Base-by-base conservation (phyloP, 345 rosid genomes). In the Eucalyptus virginea region DNA sequence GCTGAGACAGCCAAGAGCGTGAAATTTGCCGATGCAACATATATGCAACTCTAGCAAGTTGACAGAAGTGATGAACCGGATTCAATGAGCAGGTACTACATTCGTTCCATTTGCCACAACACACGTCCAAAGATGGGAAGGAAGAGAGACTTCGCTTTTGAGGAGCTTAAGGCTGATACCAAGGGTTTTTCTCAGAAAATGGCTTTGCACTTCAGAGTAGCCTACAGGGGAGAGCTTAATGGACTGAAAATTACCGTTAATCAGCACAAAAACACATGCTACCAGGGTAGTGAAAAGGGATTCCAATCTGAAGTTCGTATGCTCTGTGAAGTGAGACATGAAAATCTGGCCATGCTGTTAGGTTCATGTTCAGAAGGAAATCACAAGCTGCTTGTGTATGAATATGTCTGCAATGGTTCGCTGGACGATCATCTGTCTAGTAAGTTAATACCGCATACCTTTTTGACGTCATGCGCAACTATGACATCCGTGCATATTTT, bases 321-420 rank as follows among this genome's bases (percentile, higher is more conserved):
- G 6, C 93, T 95, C 21, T 90, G 94, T 91, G 91, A 88, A 88
- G 97, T 92, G 21, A 90, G 97, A 90, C 92, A 94, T 54, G 94
- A 94, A 88, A 94, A 95, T 86, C 72, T 94, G 92, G 94, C 93
- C 32, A 93, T 94, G 95, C 88, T 95, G 30, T 86, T 94, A 85
- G 96, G 96, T 9, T 94, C 96, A 34, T 94, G 96, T 81, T 93
- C 96, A 7, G 93, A 93, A 92, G 94, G 96, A 91, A 94, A 88
- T 48, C 90, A 88, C 62, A 89, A 94, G 92, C 83, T 95, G 89
- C 94, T 95, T 69, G 96, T 94, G 81, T 95, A 94, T 87, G 96
- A 95, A 88, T 94, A 88, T 52, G 95, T 94, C 89, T 94, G 97
- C 87, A 89, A 93, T 58, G 94, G 94, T 32, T 95, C 95, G 7